phyloP scores from a whole-genome alignment of 1,139 yeast species.

The Casaregolazyma suthepensis region DNA sequence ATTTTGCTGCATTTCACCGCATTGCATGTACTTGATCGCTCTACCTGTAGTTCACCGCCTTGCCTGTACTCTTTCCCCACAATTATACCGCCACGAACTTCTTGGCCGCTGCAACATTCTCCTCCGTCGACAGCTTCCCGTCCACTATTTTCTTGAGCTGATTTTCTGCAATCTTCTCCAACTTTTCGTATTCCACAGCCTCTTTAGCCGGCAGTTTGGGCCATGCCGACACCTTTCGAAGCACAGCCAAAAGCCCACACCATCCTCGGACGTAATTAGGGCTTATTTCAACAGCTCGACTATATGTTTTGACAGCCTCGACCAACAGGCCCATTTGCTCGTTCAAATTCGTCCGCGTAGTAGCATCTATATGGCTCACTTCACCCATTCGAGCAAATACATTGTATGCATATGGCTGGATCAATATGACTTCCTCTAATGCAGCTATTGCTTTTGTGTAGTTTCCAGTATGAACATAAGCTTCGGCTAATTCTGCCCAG shows the following conservation, averaged over 20 bases:
- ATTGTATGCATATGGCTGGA: constrained; percentile 67
- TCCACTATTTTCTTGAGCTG: constrained; percentile 35
- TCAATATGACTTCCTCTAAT: constrained; percentile 60
- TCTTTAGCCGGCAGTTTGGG: constrained; percentile 21
- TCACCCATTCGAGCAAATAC: constrained; percentile 63
- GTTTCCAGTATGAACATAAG: constrained; percentile 55
- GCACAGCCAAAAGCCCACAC: constrained; percentile 56
- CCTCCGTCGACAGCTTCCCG: constrained; percentile 29
- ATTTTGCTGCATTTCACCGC: too few relatives aligned
- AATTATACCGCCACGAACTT: constrained; percentile 15
- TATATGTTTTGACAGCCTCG: constrained; percentile 48
- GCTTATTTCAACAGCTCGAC: constrained; percentile 70
- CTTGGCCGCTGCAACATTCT: constrained; percentile 33
- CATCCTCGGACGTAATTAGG: constrained; percentile 66
- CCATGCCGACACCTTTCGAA: constrained; percentile 27
- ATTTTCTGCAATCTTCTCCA: constrained; percentile 31
- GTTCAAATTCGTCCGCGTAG: constrained; percentile 14
- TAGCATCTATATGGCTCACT: constrained; percentile 27
- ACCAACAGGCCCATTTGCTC: constrained; percentile 25
- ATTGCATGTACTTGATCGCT: too few relatives aligned
- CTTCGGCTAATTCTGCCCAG: constrained; percentile 70
- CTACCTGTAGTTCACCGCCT: background rate
- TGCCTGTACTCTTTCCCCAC: background rate
- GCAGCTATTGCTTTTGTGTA: constrained; percentile 62
- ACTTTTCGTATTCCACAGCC: constrained; percentile 24